Evolutionary conservation across 192 early-diverging fungal genomes (phyloP), one percentile per base, ranked within the genome.

Genomic region (Umbelopsis vinacea): DNA sequence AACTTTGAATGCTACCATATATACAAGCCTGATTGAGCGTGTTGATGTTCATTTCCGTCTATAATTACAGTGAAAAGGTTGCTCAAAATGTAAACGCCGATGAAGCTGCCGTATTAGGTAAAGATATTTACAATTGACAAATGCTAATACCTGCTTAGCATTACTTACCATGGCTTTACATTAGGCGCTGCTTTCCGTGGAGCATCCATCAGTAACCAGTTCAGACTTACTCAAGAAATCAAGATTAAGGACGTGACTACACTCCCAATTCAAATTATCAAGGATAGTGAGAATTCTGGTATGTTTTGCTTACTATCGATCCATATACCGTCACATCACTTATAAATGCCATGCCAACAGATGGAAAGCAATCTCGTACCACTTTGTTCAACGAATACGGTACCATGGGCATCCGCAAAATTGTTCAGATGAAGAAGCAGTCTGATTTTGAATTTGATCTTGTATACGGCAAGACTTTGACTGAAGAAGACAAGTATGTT

Each of bases 21-120:
- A 12, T 12, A 11, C 40, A 43, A 6, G 11, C 6, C 6, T 4
- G 40, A 43, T 43, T 12, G 40, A 43, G 11, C 40, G 6, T 43
- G 40, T 12, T 43, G 40, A 43, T 12, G 5, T 6, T 43, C 40
- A 43, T 29, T n/a, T 29, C 19, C 22, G n/a, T 46, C 52, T 69
- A 11, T 2, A 3, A 33, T 53, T 43, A 53, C 8, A 68, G 10
- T 29, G 89, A 89, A 57, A 94, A 94, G 80, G 90, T 99, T 71
- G 94, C 96, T 37, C 89, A 93, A 84, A 97, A 95, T 71, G 89
- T 99, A 46, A 97, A 99, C 74, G 92, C 86, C 48, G 98, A 99
- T 71, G 98, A 99, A 85, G 96, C 97, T 17, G 94, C 93, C 40
- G 97, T 96, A 37, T 78, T 95, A 73, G 91, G 90, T 77, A 60